Base-by-base conservation (phyloP, 2,329 filamentous ascomycete genomes). In the Botrytis cinerea region DNA sequence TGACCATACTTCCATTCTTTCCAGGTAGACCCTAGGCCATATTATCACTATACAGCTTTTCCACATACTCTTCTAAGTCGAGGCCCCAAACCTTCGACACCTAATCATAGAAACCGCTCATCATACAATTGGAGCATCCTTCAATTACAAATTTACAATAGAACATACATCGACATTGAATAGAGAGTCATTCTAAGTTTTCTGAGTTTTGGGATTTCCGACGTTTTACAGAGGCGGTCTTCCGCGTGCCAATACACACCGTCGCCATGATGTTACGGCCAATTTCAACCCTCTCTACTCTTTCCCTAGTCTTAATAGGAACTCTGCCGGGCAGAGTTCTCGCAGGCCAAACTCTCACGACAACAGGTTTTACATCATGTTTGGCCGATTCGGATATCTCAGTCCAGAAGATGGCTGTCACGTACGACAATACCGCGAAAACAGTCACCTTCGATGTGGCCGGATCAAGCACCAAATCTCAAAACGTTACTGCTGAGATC, bases 371-470 rank as follows among this genome's bases (percentile, higher is more conserved):
- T 84, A 89, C 86, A 79, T 90, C 90, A 76, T 98, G 96, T 83
- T 82, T 86, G 45, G 78, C 87, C 78, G 83, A 88, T 78, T 80
- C 85, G 74, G 83, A 85, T 54, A 90, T 98, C 79, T 87, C 87
- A 75, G 91, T 98, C 71, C 86, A 94, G 77, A 90, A 87, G 78
- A 85, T 97, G 75, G 85, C 95, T 78, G 91, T 98, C 74, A 85
- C 88, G 78, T 98, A 97, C 84, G 89, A 97, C 85, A 91, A 91
- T 76, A 86, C 87, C 74, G 90, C 90, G 74, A 90, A 92, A 81
- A 88, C 87, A 67, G 87, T 98, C 75, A 88, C 84, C 5, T 98
- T 98, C 83, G 90, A 98, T 81, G 88, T 98, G 35, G 89, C 91
- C 48, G 96, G 95, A 75, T 90, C 88, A 74, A 98, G 93, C 81